Base-by-base conservation (phyloP, 2,329 filamentous ascomycete genomes). In the Penicillium italicum region DNA sequence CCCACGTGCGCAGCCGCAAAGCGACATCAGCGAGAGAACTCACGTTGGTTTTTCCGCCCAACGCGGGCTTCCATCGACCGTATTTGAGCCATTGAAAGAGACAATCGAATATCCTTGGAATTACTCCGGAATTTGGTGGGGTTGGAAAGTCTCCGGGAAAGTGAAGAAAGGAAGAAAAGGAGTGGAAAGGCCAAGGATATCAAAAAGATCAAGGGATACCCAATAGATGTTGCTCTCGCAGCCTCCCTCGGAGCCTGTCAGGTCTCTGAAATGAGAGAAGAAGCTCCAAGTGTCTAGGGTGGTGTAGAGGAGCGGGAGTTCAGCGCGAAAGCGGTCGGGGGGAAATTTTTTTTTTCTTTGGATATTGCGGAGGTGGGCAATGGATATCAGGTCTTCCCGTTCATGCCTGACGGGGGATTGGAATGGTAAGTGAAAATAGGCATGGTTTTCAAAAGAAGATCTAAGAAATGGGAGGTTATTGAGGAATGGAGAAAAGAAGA, bases 41-140 rank as follows among this genome's bases (percentile, higher is more conserved):
- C 66, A 79, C 77, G 76, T 72, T 80, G 77, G 66, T 80, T 80
- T 66, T 73, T 76, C 59, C 75, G 72, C 50, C 77, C 77, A 55
- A 72, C 74, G 30, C 77, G 76, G 62, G 77, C 73, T 63, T 77
- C 76, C 75, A 79, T 79, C 48, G 74, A 72, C 50, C 73, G 73
- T 57, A 67, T 69, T 57, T 74, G 75, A 50, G 75, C 73, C 71
- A 76, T 75, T 71, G 67, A 66, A 31, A 64, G 58, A 42, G 53
- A 42, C 54, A 61, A 56, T 48, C 28, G 22, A 55, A 38, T 51
- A 51, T 46, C 46, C 38, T 54, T 37, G 51, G 56, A 43, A 52
- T 44, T 41, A 33, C 30, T 30, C 24, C 16, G 14, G 38, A 22
- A 14, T 26, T 45, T 45, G 12, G 45, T 49, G 28, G 28, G 20